Evolutionary conservation across 306 rosid genomes (phyloP), one percentile per base, ranked within the genome.

Genomic region (Vigna mungo): DNA sequence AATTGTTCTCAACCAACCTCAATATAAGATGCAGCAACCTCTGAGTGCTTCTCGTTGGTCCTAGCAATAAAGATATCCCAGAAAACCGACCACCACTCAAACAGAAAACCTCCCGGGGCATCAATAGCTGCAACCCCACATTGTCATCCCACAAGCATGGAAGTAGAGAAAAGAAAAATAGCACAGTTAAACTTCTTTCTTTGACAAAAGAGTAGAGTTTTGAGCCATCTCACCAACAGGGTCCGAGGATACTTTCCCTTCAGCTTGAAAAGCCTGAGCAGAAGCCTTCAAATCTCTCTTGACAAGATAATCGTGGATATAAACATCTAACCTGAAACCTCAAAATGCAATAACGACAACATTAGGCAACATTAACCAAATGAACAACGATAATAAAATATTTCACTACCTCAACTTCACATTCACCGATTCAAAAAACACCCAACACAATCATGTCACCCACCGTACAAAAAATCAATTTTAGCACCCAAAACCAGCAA

Each of bases 81-180:
- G 91, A 95, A 95, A 84, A 95, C 97, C 9, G 99, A 95, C 99
- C 99, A 95, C 99, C 99, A 95, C 80, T 96, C 99, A 8, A 96
- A 96, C 68, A 96, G 88, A 84, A 96, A 96, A 62, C 99, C 99
- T 68, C 99, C 98, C 0, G 99, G 99, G 7, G 99, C 99, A 88
- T 96, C 99, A 83, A 96, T 96, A 53, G 99, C 99, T 96, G 91
- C 59, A 87, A 83, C 60, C 62, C 75, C 87, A 86, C 23, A 25
- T 25, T 25, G 27, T 25, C 27, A 25, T 25, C 27, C 27, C 27
- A 25, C 3, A 25, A 25, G 27, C 27, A 25, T 25, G 27, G 72
- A 5, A 48, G 4, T 59, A 32, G 16, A 66, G 12, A 30, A 41
- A 43, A 56, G 0, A 20, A 75, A 69, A 64, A 48, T 70, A 48